phyloP scores from a whole-genome alignment of 768 basidiomycete genomes.

The Boletus rex-veris region DNA sequence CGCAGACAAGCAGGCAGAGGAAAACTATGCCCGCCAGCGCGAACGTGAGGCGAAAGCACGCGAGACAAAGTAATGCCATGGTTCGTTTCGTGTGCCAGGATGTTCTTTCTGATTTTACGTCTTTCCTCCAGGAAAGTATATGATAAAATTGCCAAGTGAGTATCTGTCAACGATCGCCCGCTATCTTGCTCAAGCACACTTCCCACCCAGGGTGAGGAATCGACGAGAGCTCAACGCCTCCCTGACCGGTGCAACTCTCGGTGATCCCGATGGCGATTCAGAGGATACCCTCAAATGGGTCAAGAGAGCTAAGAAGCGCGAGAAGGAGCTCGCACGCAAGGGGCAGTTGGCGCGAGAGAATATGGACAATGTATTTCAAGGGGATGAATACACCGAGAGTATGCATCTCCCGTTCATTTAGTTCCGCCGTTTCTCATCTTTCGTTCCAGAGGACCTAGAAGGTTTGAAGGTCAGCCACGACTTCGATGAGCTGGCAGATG shows the following conservation, averaged over 20 bases:
- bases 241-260: slow-evolving; percentile 90
- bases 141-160: slow-evolving; percentile 87
- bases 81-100: slow-evolving; percentile 14
- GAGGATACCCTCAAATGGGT: slow-evolving; percentile 88
- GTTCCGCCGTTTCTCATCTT: neutral
- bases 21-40: slow-evolving; percentile 75
- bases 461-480: slow-evolving; percentile 97
- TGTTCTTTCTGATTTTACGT: slow-evolving; percentile 20
- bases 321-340: slow-evolving; percentile 83
- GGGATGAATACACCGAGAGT: slow-evolving; percentile 85
- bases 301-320: slow-evolving; percentile 86
- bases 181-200: slow-evolving; percentile 38
- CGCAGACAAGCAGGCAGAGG: slow-evolving; percentile 80
- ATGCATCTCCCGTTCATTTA: slow-evolving; percentile 26
- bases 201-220: slow-evolving; percentile 82
- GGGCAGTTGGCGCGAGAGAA: slow-evolving; percentile 79
- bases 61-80: slow-evolving; percentile 66
- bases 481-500: slow-evolving; percentile 88
- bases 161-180: slow-evolving; percentile 25
- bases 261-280: slow-evolving; percentile 73
- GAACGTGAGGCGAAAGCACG: slow-evolving; percentile 67
- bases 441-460: slow-evolving; percentile 69
- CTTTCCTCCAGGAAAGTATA: slow-evolving; percentile 53
- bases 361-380: slow-evolving; percentile 73
- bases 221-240: slow-evolving; percentile 87